A percentile compares a stretch with the other conserved stretches of the same genome.
phyloP scores from a whole-genome alignment of 371 early-diverging fungal genomes.

The Chytridium lagenaria region DNA sequence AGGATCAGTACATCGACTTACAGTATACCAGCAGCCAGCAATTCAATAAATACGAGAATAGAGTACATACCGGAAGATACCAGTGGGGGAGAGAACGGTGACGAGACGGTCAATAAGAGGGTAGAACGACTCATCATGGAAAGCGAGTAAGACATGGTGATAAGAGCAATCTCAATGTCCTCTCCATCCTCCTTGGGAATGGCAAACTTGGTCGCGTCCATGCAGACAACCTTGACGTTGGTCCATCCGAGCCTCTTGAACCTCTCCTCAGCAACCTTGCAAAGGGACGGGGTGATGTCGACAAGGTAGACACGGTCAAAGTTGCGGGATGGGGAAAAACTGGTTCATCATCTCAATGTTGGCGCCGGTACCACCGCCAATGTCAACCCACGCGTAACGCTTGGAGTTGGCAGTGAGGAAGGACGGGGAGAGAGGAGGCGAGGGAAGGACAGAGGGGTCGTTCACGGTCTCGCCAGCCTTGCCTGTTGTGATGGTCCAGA shows the following conservation, averaged over 20 bases:
- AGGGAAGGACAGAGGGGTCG: constrained; percentile 43
- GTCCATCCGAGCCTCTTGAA: constrained; percentile 77
- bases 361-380: constrained; percentile 86
- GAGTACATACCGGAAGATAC: constrained; percentile 78
- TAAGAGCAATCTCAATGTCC: constrained; percentile 69
- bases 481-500: constrained; percentile 20
- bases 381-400: constrained; percentile 73
- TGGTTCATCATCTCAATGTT: constrained; percentile 86
- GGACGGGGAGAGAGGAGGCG: constrained; percentile 49
- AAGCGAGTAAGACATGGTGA: constrained; percentile 88
- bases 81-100: constrained; percentile 67
- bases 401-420: constrained; percentile 35
- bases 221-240: constrained; percentile 80
- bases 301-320: constrained; percentile 83
- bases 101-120: constrained; percentile 74
- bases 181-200: constrained; percentile 64
- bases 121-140: constrained; percentile 82
- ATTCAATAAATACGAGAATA: constrained; percentile 1
- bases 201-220: constrained; percentile 74
- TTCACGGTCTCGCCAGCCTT: constrained; percentile 39
- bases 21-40: neutral
- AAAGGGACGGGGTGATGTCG: constrained; percentile 83
- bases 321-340: constrained; percentile 71
- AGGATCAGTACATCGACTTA: too few relatives aligned
- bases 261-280: constrained; percentile 77